phyloP scores from a whole-genome alignment of 208 protist species.

The Trypanosoma platydactyli region DNA sequence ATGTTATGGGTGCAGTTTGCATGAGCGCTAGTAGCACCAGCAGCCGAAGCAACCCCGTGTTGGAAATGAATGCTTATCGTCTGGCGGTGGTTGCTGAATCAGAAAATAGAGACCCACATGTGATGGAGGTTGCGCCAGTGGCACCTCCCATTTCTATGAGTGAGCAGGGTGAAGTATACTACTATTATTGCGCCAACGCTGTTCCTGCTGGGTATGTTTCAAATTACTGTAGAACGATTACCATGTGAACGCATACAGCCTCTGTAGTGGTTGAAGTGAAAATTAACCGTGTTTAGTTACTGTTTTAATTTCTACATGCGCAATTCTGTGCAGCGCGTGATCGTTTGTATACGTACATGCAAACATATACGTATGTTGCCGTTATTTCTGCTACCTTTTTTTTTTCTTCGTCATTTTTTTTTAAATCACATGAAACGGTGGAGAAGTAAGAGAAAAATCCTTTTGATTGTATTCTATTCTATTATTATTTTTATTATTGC shows the following conservation, averaged over 20 bases:
- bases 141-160: conserved; percentile 1
- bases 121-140: conserved; percentile 8
- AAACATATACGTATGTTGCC: neutral
- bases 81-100: neutral
- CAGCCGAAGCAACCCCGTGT: neutral
- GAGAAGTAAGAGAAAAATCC: neutral
- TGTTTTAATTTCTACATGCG: neutral
- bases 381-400: neutral
- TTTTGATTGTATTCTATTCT: neutral
- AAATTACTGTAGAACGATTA: neutral
- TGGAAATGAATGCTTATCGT: neutral
- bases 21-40: neutral
- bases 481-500: neutral
- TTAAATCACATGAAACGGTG: neutral
- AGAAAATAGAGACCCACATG: neutral
- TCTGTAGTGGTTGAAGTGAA: neutral
- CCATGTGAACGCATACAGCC: neutral
- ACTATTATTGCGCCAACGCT: conserved; percentile 82
- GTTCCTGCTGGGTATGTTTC: conserved; percentile 15
- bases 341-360: too few relatives aligned
- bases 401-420: neutral
- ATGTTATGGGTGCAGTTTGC: too few relatives aligned
- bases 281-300: neutral
- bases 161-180: conserved; percentile 48
- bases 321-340: too few relatives aligned